Conservation (phyloP, 495 filamentous ascomycete genomes). For the Hypoxylon intermedium region DNA sequence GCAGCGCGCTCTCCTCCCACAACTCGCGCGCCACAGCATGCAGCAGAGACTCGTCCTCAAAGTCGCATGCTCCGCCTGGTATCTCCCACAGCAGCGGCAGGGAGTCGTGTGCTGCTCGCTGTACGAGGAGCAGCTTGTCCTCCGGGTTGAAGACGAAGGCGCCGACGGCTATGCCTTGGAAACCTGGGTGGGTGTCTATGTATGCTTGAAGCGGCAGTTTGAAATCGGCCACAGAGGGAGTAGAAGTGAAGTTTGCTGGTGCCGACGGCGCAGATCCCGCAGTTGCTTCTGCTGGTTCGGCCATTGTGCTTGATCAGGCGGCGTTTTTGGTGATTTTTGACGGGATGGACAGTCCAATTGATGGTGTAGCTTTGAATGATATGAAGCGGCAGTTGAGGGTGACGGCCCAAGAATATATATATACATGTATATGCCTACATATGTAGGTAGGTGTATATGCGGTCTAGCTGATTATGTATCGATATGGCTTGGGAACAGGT, state of each 20-base stretch:
- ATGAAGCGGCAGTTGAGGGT: constrained; percentile 6
- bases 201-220: constrained; percentile 34
- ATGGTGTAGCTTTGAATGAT: background rate
- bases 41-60: constrained; percentile 56
- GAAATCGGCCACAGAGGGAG: constrained; percentile 33
- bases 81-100: constrained; percentile 61
- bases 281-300: constrained; percentile 4
- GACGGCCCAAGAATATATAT: constrained; percentile 9
- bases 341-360: background rate
- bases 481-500: background rate
- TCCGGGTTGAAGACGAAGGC: constrained; percentile 49
- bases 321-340: no score
- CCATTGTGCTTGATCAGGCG: no score
- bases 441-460: no score
- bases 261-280: constrained; percentile 16
- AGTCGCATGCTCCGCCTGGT: constrained; percentile 62
- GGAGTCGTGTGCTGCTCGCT: constrained; percentile 59
- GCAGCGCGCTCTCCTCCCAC: constrained; percentile 62
- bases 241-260: constrained; percentile 38
- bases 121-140: constrained; percentile 55
- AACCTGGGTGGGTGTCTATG: constrained; percentile 28
- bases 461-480: background rate
- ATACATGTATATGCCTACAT: no score
- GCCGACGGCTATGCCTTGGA: constrained; percentile 41
- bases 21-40: constrained; percentile 59